Evolutionary conservation across 345 rosid species (phyloP).

Genomic region (Microthlaspi erraticum): DNA sequence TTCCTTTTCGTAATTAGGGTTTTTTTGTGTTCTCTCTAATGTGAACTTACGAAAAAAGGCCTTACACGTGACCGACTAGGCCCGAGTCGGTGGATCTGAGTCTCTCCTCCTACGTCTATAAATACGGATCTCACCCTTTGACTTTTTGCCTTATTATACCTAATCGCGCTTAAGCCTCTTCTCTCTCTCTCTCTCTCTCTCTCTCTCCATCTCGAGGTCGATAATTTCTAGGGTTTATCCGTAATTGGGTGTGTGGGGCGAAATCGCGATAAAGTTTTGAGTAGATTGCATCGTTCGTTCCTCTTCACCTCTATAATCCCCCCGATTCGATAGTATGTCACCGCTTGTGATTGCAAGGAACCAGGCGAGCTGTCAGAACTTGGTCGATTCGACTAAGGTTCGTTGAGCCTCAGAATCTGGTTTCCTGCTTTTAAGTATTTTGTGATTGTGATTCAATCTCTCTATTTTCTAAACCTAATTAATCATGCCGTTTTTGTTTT

Average conservation of each 20-base stretch:
- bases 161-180: not conserved
- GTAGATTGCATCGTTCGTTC: not conserved
- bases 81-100: slow-evolving; percentile 32
- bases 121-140: not conserved
- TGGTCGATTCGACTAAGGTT: slow-evolving; percentile 69
- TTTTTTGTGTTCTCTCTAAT: not conserved
- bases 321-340: slow-evolving; percentile 49
- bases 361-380: slow-evolving; percentile 49
- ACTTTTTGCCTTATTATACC: too few relatives aligned
- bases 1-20: slow-evolving; percentile 15
- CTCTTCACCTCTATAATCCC: not conserved
- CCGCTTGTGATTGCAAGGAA: slow-evolving; percentile 46
- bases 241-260: not conserved
- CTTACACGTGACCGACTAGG: slow-evolving; percentile 35
- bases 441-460: not conserved
- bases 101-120: slow-evolving; percentile 25
- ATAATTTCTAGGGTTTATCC: not conserved
- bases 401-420: slow-evolving; percentile 50
- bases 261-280: not conserved
- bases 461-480: not conserved
- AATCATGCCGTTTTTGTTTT: not conserved
- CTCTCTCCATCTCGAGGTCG: not conserved
- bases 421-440: slow-evolving; percentile 24
- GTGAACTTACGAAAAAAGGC: slow-evolving; percentile 4
- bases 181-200: not conserved